phyloP scores from a whole-genome alignment of 208 protist genomes.

The Lotmaria passim region DNA sequence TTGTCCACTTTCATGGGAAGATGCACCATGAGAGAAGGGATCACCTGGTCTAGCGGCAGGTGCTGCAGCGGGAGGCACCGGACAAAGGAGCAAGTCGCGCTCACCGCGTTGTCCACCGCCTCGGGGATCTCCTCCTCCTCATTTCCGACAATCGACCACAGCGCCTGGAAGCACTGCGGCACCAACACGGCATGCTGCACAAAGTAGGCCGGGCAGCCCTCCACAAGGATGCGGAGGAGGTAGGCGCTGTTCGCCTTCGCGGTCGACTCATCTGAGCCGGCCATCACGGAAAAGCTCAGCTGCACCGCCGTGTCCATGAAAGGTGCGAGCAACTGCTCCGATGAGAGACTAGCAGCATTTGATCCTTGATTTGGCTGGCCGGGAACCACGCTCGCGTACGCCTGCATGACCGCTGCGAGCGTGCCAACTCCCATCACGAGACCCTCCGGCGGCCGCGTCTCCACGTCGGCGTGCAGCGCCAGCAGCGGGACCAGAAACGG shows the following conservation, averaged over 20 bases:
- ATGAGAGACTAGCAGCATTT: neutral
- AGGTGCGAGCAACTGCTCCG: conserved; percentile 34
- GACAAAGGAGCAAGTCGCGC: conserved; percentile 81
- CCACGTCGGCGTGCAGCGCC: conserved; percentile 49
- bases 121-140: conserved; percentile 67
- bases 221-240: conserved; percentile 64
- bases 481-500: conserved; percentile 65
- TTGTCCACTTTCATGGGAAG: conserved; percentile 85
- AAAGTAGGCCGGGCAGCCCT: conserved; percentile 51
- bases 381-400: conserved; percentile 38
- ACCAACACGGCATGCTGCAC: conserved; percentile 23
- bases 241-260: conserved; percentile 73
- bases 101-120: conserved; percentile 87
- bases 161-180: conserved; percentile 39
- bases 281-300: conserved; percentile 54
- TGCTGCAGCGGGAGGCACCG: conserved; percentile 44
- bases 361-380: conserved; percentile 4
- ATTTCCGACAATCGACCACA: conserved; percentile 43
- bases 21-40: conserved; percentile 56
- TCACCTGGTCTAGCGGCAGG: conserved; percentile 39
- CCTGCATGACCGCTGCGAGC: conserved; percentile 57
- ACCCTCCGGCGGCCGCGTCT: conserved; percentile 63
- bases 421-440: conserved; percentile 67
- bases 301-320: conserved; percentile 59
- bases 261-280: conserved; percentile 64